Percentiles rank a stretch among this genome's conserved stretches.
These are phyloP conservation scores for Kluyveromyces aestuarii DNA, from an alignment of 805 yeast species.

Conservation along the genomic window DNA sequence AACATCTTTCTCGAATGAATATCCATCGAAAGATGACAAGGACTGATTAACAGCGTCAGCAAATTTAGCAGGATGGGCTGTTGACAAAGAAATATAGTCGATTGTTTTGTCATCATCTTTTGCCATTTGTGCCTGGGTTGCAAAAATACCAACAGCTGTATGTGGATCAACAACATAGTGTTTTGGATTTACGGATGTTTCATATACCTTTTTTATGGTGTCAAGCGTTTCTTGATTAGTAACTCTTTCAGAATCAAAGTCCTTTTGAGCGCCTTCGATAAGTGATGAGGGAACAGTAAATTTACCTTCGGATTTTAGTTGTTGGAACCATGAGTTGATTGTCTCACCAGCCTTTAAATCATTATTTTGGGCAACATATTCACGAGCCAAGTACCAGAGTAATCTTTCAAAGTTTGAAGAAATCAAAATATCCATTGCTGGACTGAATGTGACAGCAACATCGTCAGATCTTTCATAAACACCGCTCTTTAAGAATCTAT, in stretches of 20 bases:
- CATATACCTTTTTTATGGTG: slow-evolving; percentile 67
- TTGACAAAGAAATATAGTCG: slow-evolving; percentile 68
- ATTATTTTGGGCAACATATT: slow-evolving; percentile 41
- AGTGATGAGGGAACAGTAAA: slow-evolving; percentile 62
- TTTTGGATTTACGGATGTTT: slow-evolving; percentile 40
- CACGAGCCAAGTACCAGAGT: slow-evolving; percentile 86
- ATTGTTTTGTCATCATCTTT: slow-evolving; percentile 35
- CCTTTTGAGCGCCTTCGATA: slow-evolving; percentile 53
- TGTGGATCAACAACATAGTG: slow-evolving; percentile 92
- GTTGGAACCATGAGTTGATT: slow-evolving; percentile 66
- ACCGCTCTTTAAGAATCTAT: slow-evolving; percentile 85
- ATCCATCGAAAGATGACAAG: slow-evolving; percentile 52
- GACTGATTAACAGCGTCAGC: slow-evolving; percentile 91
- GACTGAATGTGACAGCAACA: slow-evolving; percentile 85
- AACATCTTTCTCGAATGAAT: slow-evolving; percentile 81
- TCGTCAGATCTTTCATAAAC: slow-evolving; percentile 65
- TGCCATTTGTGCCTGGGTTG: slow-evolving; percentile 55
- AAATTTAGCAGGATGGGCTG: slow-evolving; percentile 99
- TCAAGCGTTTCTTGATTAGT: slow-evolving; percentile 67
- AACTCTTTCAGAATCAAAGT: slow-evolving; percentile 74
- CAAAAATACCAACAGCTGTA: slow-evolving; percentile 87
- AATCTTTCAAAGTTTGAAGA: slow-evolving; percentile 95
- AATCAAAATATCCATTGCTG: slow-evolving; percentile 97
- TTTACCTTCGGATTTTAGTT: slow-evolving; percentile 67
- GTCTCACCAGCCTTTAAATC: slow-evolving; percentile 69